Conservation (phyloP, 2,329 filamentous ascomycete species). For the Cordyceps javanica region DNA sequence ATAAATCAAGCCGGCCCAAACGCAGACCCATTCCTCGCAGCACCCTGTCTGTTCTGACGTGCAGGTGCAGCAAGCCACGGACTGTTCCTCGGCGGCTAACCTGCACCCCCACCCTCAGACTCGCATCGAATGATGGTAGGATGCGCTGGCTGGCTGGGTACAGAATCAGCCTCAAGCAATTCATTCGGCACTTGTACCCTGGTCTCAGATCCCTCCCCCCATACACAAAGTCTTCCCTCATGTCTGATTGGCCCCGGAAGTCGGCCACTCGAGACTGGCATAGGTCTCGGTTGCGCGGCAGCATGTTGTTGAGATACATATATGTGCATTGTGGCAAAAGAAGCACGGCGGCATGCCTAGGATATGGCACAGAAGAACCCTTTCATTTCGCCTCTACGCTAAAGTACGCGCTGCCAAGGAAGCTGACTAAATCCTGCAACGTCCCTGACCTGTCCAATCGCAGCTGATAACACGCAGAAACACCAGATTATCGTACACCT, state of each 20-base stretch:
- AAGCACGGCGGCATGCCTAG: neutral
- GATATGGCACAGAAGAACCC: neutral
- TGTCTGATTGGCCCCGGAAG: neutral
- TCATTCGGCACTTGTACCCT: neutral
- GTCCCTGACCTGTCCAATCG: neutral
- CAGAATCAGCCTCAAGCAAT: no score
- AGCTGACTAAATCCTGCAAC: neutral
- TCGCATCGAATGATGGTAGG: neutral
- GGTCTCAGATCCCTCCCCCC: neutral
- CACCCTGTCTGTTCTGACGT: no score
- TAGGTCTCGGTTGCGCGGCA: neutral
- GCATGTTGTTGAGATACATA: neutral
- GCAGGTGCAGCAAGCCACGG: conserved; percentile 1
- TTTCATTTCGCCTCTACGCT: neutral
- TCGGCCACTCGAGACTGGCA: neutral
- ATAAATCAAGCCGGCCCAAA: neutral
- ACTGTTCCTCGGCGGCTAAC: neutral
- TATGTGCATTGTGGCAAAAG: neutral
- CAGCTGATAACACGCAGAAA: neutral
- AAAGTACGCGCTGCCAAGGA: conserved; percentile 9
- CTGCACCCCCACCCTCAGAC: neutral
- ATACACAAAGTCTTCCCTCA: neutral
- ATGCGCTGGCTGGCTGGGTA: no score
- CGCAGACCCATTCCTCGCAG: no score
- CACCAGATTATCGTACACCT: conserved; percentile 1